Base-by-base conservation (phyloP, 1,139 yeast species). In the Sugiyamaella sp. region DNA sequence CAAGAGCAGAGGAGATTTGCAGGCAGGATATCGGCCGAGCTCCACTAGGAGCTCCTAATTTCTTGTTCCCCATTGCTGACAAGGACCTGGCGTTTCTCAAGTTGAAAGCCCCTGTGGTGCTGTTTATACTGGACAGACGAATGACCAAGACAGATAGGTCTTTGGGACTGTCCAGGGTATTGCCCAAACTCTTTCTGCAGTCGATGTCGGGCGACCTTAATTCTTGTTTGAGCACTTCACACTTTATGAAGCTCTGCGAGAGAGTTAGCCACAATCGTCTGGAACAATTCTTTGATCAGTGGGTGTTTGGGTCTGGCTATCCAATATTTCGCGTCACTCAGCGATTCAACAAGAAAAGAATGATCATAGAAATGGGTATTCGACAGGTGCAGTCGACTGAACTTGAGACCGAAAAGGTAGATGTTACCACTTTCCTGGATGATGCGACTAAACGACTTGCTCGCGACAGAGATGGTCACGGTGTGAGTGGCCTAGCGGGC, bases 81-180 rank as follows among this genome's bases (percentile, higher is more conserved):
- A 69, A 74, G 16, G 86, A 84, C 54, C 74, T 93, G 20, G 76
- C 73, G 1, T 89, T 89, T 60, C 71, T 93, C 16, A 78, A 78
- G 47, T 72, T 93, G 49, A 95, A 95, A 65, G 85, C 97, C 0
- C 97, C 98, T 0, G 76, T 90, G 54, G 93, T 95, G 0, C 68
- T 95, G 49, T 86, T 82, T 63, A 90, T 93, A 46, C 74, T 95
- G 29, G 97, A 95, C 68, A 80, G 89, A 53, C 76, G 99, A 59
- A 89, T 95, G 96, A 91, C 97, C 0, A 93, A 93, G 66, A 89
- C 98, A 0, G 99, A 95, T 66, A 85, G 91, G 61, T 87, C 96
- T 0, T 86, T 93, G 69, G 99, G 99, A 1, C 75, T 95, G 56
- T 84, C 93, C 1, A 81, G 99, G 58, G 98, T 90, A 0, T 79